A percentile compares a stretch with the other conserved stretches of the same genome.
Evolutionary conservation across 306 rosid species (phyloP).

Genomic region (Castanopsis chinensis): DNA sequence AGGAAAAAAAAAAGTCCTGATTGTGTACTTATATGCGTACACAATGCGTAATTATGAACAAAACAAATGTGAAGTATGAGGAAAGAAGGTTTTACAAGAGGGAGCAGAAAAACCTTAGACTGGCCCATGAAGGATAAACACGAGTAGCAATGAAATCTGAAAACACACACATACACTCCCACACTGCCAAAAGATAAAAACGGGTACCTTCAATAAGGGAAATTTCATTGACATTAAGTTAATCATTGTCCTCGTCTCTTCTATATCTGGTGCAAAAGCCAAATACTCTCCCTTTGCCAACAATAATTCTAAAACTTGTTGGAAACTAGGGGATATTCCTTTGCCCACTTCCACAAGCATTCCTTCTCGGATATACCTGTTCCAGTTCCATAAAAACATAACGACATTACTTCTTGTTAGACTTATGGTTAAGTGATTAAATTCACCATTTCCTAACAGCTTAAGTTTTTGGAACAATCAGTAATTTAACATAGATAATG

Average conservation of each 20-base stretch:
- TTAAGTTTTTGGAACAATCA: too few relatives aligned
- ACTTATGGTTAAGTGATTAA: too few relatives aligned
- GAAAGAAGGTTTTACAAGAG: not conserved
- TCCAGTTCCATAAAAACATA: slow-evolving; percentile 30
- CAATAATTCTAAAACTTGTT: slow-evolving; percentile 62
- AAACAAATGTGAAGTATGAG: not conserved
- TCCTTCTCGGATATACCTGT: slow-evolving; percentile 70
- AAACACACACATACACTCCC: not conserved
- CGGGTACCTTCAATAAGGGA: slow-evolving; percentile 74
- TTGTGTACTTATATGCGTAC: not conserved
- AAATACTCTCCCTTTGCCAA: slow-evolving; percentile 60
- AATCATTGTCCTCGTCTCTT: slow-evolving; percentile 71
- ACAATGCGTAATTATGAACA: not conserved
- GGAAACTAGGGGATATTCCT: slow-evolving; percentile 80
- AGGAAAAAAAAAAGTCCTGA: not conserved
- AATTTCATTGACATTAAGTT: slow-evolving; percentile 60
- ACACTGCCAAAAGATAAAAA: not conserved
- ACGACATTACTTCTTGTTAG: slow-evolving; percentile 21
- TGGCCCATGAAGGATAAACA: not conserved
- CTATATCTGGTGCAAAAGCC: slow-evolving; percentile 83
- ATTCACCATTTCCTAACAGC: too few relatives aligned
- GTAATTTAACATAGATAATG: too few relatives aligned
- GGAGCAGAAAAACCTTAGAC: slow-evolving; percentile 6
- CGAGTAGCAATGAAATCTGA: not conserved
- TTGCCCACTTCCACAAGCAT: slow-evolving; percentile 89